Conservation (phyloP, 768 basidiomycete species). For the Phylloporus arenicola region DNA sequence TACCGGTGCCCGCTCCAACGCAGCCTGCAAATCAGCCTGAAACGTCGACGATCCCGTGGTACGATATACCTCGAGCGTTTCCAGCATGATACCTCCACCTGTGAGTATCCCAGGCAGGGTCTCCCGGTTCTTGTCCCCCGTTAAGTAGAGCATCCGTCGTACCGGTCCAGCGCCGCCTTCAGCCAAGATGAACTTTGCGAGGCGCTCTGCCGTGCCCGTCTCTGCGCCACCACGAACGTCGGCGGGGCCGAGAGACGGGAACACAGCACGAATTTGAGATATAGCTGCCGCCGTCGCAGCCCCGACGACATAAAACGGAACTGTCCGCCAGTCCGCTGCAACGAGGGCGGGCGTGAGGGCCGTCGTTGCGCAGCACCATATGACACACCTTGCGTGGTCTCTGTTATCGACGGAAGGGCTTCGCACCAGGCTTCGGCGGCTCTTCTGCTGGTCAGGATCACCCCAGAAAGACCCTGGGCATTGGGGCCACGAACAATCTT, state of each 20-base stretch:
- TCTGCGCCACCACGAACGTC: constrained; percentile 42
- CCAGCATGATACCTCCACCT: constrained; percentile 40
- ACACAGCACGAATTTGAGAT: constrained; percentile 29
- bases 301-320: constrained; percentile 81
- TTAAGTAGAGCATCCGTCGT: constrained; percentile 59
- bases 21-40: constrained; percentile 36
- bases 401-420: constrained; percentile 26
- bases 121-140: constrained; percentile 83
- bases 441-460: constrained; percentile 75
- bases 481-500: constrained; percentile 39
- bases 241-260: constrained; percentile 33
- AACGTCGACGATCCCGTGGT: constrained; percentile 57
- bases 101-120: constrained; percentile 50
- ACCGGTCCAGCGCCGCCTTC: constrained; percentile 25
- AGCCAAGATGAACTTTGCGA: constrained; percentile 57
- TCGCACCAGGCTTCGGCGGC: constrained; percentile 67
- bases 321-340: constrained; percentile 44
- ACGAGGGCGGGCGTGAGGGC: neutral
- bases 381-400: constrained; percentile 12
- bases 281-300: constrained; percentile 48
- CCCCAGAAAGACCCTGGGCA: constrained; percentile 40
- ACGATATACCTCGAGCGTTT: constrained; percentile 61
- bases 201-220: constrained; percentile 62
- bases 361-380: neutral
- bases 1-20: constrained; percentile 23